Percentiles rank a stretch among this genome's conserved stretches.
Evolutionary conservation across 306 rosid genomes (phyloP).

Genomic region (Cucumis cinereus): DNA sequence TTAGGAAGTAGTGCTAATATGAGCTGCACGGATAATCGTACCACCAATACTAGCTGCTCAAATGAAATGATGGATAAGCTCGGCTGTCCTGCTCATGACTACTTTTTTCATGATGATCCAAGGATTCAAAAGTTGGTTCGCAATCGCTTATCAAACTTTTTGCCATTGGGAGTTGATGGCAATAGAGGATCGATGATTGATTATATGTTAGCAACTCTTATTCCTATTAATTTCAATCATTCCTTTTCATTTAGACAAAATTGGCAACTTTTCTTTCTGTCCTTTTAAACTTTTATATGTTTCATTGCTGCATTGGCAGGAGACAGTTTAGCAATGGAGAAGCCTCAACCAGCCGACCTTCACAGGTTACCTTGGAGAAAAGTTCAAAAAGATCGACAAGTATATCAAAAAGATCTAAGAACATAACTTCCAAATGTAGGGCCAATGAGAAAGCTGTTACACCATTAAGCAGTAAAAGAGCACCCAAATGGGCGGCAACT

Average conservation of each 20-base stretch:
- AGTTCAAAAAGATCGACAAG: conserved; percentile 29
- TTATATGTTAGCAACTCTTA: conserved; percentile 43
- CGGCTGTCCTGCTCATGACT: conserved; percentile 54
- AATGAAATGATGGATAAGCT: conserved; percentile 26
- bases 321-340: conserved; percentile 60
- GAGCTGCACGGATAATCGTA: conserved; percentile 2
- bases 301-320: conserved; percentile 33
- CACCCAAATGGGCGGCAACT: conserved; percentile 30
- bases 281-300: background rate
- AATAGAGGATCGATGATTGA: conserved; percentile 43
- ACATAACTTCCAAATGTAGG: conserved; percentile 39
- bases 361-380: conserved; percentile 13
- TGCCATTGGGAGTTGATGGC: conserved; percentile 40
- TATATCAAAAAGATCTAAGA: conserved; percentile 14
- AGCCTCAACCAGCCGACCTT: conserved; percentile 31
- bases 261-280: background rate
- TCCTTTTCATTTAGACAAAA: background rate
- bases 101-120: conserved; percentile 60
- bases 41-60: conserved; percentile 17
- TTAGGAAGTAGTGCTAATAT: conserved; percentile 7
- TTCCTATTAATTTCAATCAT: background rate
- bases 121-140: conserved; percentile 52
- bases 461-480: conserved; percentile 16
- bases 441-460: conserved; percentile 34
- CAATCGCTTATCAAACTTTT: conserved; percentile 40